Base-by-base conservation (phyloP, 1,139 yeast genomes). In the Sugiyamaella pinicola region DNA sequence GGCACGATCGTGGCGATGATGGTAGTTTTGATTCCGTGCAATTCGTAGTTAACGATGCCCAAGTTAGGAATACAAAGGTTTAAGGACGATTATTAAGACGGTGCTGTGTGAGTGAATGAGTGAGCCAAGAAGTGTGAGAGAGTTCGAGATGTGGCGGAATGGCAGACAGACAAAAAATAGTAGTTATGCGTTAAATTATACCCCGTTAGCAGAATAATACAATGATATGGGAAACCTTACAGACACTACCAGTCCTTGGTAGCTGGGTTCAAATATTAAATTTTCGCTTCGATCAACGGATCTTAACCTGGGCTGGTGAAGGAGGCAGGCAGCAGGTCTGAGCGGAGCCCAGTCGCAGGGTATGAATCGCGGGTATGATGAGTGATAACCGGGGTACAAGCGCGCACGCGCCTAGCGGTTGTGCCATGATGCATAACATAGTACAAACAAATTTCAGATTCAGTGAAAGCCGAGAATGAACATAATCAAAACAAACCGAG, bases 81-180 rank as follows among this genome's bases (percentile, higher is more conserved):
- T n/a, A n/a, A n/a, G n/a, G n/a, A n/a, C n/a, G n/a, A n/a, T n/a
- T n/a, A n/a, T n/a, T n/a, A n/a, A n/a, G n/a, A n/a, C n/a, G n/a
- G n/a, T n/a, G n/a, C n/a, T n/a, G n/a, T n/a, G n/a, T n/a, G n/a
- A n/a, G n/a, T n/a, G n/a, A n/a, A n/a, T n/a, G n/a, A n/a, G n/a
- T n/a, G n/a, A n/a, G n/a, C n/a, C n/a, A n/a, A n/a, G n/a, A n/a
- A n/a, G n/a, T 6, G 35, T 31, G 17, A 22, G 39, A 8, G 39
- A 17, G 39, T 15, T 15, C 15, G 35, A 35, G 21, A 18, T 17
- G 39, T 35, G 39, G 39, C 39, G 39, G 22, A 35, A 15, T 35
- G 10, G 21, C 22, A 18, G 28, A 24, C 8, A 24, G 9, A 9
- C 28, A 24, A 24, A 24, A 24, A 24, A 9, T 31, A 13, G 13